Evolutionary conservation across 2,329 filamentous ascomycete species (phyloP), one percentile per base, ranked within the genome.

Genomic region (Exserohilum turcica): DNA sequence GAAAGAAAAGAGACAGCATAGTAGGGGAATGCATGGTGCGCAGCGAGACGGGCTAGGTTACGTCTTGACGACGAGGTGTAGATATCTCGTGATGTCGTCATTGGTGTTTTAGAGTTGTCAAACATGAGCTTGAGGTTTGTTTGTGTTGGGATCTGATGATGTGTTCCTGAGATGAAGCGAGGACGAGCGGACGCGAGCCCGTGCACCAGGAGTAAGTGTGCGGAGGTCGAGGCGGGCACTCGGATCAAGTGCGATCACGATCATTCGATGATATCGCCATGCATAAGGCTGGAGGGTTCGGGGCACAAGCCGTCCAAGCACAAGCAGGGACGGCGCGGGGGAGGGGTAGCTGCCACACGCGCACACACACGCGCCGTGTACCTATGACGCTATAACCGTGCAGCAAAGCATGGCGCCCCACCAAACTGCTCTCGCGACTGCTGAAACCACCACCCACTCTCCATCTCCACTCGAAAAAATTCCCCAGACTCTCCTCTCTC

Each of bases 301-400:
- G 48, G 64, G 65, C 52, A 55, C 57, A 43, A 60, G 39, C 36
- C 42, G 44, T 47, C 46, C n/a, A 53, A 50, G 55, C 52, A 58
- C 43, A 47, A 39, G 47, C 53, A 7, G 44, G 57, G 47, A 56
- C 50, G 57, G 57, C 49, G 58, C 50, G 57, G 59, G 64, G 61
- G 67, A 67, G 65, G 66, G 66, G 63, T 61, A 64, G 56, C 55
- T 60, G 59, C 51, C 38, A 37, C 16, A 19, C 44, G 38, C 35
- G n/a, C n/a, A n/a, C n/a, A n/a, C n/a, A n/a, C n/a, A n/a, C n/a
- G n/a, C n/a, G n/a, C n/a, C n/a, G n/a, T 16, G 47, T 39, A 24
- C 7, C 57, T 36, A 62, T 63, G 60, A 61, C 58, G 60, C 43
- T 38, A 60, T 54, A 45, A 46, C 50, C 54, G 28, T 43, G 45